A percentile compares a stretch with the other conserved stretches of the same genome.
phyloP scores from a whole-genome alignment of 345 rosid genomes.

The Eucalyptus pauciflora region DNA sequence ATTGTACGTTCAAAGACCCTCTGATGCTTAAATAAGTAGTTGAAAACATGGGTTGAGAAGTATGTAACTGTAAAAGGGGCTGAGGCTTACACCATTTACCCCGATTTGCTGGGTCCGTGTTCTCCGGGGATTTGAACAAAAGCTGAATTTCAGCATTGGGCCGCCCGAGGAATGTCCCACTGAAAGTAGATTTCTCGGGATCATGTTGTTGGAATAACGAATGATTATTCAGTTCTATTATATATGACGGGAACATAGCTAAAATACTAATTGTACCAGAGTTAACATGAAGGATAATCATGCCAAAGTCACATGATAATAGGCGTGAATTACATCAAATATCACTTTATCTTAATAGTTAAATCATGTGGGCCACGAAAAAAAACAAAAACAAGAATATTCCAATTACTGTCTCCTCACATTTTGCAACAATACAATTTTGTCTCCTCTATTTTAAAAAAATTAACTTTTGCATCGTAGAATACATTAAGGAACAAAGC shows the following conservation, averaged over 20 bases:
- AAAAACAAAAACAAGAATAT: not conserved
- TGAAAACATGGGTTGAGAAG: not conserved
- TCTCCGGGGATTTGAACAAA: not conserved
- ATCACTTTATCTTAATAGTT: not conserved
- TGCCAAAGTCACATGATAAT: not conserved
- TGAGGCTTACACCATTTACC: not conserved
- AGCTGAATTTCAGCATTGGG: not conserved
- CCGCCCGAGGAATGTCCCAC: not conserved
- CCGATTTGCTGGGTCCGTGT: not conserved
- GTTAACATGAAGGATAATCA: not conserved
- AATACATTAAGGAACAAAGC: not conserved
- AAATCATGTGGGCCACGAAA: not conserved
- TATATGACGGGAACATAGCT: not conserved
- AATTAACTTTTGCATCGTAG: not conserved
- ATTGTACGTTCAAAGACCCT: not conserved
- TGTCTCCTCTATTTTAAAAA: not conserved
- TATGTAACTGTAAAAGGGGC: not conserved
- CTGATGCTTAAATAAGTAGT: not conserved
- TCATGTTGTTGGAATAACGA: not conserved
- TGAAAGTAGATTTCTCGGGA: not conserved
- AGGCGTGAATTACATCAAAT: not conserved
- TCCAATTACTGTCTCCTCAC: not conserved
- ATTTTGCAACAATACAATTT: not conserved
- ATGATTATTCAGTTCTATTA: not conserved
- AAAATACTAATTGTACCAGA: not conserved